phyloP scores from a whole-genome alignment of 1,284 basidiomycete genomes.

The Xerocomus minutiporus region DNA sequence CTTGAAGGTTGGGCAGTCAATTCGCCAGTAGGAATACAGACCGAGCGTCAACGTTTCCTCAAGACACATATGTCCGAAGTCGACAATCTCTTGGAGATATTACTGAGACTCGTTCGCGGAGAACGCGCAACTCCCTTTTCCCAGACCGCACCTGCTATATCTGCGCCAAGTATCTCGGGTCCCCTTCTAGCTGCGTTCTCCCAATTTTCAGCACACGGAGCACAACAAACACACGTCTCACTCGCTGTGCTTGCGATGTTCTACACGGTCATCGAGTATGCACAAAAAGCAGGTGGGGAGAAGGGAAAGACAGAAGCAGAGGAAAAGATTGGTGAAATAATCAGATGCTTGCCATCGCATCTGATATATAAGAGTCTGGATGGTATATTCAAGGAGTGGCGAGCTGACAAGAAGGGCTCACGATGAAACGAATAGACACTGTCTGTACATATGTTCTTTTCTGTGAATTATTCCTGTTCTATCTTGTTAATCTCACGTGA shows the following conservation, averaged over 20 bases:
- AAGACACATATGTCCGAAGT: constrained; percentile 80
- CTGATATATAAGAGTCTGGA: constrained; percentile 86
- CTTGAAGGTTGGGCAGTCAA: constrained; percentile 84
- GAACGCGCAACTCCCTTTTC: constrained; percentile 74
- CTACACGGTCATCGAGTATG: constrained; percentile 78
- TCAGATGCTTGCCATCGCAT: constrained; percentile 79
- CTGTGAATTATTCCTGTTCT: constrained; percentile 9
- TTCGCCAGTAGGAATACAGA: constrained; percentile 69
- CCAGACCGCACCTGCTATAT: constrained; percentile 54
- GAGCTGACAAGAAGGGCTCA: constrained; percentile 69
- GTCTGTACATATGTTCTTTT: constrained; percentile 5
- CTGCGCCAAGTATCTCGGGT: constrained; percentile 56
- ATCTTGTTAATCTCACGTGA: constrained; percentile 18
- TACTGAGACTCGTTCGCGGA: constrained; percentile 83
- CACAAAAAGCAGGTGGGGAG: constrained; percentile 63
- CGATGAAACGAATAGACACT: constrained; percentile 26
- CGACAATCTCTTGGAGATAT: constrained; percentile 86
- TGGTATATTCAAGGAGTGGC: constrained; percentile 90
- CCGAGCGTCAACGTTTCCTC: constrained; percentile 82
- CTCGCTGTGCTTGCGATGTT: constrained; percentile 89
- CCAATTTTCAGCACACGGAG: constrained; percentile 71
- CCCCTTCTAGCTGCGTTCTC: constrained; percentile 65
- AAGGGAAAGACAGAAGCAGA: constrained; percentile 69
- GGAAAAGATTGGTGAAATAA: constrained; percentile 81
- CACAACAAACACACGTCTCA: constrained; percentile 89